phyloP scores from a whole-genome alignment of 208 protist species.

The Leishmania martiniquensis region DNA sequence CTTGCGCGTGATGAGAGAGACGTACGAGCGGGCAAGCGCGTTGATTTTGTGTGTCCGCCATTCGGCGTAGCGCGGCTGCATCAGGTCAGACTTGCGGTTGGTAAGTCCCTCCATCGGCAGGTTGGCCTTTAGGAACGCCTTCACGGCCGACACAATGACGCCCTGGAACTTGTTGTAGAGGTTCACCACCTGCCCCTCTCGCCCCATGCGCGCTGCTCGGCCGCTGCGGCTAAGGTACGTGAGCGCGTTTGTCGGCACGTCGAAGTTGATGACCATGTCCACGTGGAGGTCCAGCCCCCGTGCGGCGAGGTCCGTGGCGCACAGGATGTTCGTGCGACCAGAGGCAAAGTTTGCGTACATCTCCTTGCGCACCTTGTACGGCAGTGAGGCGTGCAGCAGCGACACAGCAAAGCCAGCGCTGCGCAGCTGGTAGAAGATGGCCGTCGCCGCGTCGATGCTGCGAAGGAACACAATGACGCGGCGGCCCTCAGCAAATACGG shows the following conservation, averaged over 20 bases:
- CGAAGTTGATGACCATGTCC: constrained; percentile 89
- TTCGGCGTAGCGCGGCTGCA: constrained; percentile 73
- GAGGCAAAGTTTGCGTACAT: constrained; percentile 75
- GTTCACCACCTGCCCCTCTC: constrained; percentile 67
- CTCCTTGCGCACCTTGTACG: constrained; percentile 53
- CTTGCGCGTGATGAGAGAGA: constrained; percentile 82
- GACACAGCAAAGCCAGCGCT: constrained; percentile 60
- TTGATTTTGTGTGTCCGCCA: constrained; percentile 84
- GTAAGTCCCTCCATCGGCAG: constrained; percentile 70
- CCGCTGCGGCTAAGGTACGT: constrained; percentile 76
- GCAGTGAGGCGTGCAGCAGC: constrained; percentile 75
- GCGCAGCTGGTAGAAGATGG: constrained; percentile 77
- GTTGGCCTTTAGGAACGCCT: constrained; percentile 53
- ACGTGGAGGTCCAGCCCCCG: constrained; percentile 85
- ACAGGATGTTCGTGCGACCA: constrained; percentile 88
- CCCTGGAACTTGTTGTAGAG: constrained; percentile 80
- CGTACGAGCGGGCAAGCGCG: constrained; percentile 73
- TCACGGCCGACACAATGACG: constrained; percentile 71
- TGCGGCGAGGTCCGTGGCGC: constrained; percentile 90
- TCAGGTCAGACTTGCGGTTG: constrained; percentile 71
- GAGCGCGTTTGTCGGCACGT: constrained; percentile 82
- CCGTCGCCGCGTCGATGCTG: constrained; percentile 75
- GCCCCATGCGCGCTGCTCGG: constrained; percentile 79
- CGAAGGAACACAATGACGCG: constrained; percentile 74
- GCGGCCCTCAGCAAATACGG: constrained; percentile 61